These are phyloP conservation scores for Phytophthora capsici DNA, from an alignment of 352 stramenopile genomes.

Conservation along the genomic window DNA sequence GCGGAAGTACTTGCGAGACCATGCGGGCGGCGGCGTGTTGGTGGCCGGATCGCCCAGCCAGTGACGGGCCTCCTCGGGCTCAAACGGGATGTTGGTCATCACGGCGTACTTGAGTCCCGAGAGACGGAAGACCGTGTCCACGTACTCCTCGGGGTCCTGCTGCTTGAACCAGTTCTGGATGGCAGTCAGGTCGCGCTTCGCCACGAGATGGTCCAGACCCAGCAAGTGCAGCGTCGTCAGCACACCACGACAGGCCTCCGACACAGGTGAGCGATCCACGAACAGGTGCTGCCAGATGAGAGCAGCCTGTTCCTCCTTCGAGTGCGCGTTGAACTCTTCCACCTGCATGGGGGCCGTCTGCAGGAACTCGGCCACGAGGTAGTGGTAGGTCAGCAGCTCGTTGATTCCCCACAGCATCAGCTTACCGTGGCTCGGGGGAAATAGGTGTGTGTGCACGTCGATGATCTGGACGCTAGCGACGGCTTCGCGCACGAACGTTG, in stretches of 20 bases:
- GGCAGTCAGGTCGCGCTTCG: conserved; percentile 72
- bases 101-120: conserved; percentile 90
- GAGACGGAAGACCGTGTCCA: conserved; percentile 76
- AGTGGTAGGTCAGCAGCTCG: conserved; percentile 96
- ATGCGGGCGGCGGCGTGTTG: conserved; percentile 47
- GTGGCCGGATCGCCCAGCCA: conserved; percentile 52
- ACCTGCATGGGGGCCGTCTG: conserved; percentile 84
- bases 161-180: conserved; percentile 88
- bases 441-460: conserved; percentile 93
- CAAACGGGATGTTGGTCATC: conserved; percentile 96
- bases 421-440: conserved; percentile 89
- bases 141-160: conserved; percentile 74
- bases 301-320: conserved; percentile 81
- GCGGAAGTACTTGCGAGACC: conserved; percentile 79
- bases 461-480: conserved; percentile 47
- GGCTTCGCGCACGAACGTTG: conserved; percentile 44
- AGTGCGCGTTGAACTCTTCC: conserved; percentile 82
- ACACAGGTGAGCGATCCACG: conserved; percentile 86
- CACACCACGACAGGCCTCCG: conserved; percentile 91
- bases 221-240: conserved; percentile 88
- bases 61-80: conserved; percentile 58
- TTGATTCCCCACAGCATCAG: conserved; percentile 94
- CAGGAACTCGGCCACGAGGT: conserved; percentile 94
- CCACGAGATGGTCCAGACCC: conserved; percentile 70
- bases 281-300: conserved; percentile 94